Conservation (phyloP, 2,329 filamentous ascomycete genomes). For the Alternaria triticina region DNA sequence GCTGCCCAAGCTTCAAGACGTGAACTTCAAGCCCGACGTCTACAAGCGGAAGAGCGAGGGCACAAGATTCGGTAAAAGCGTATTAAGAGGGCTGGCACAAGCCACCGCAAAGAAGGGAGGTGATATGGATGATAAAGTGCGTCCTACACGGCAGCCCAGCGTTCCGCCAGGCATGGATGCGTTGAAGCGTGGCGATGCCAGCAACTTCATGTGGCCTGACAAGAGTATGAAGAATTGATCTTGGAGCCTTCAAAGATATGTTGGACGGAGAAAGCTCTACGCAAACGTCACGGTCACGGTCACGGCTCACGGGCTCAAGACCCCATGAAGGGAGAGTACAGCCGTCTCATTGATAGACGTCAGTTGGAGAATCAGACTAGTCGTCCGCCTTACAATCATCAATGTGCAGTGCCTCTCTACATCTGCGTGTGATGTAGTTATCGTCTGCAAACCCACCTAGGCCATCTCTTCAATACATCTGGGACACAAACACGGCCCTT, state of each 20-base stretch:
- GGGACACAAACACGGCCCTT: slow-evolving; percentile 13
- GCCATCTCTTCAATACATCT: slow-evolving; percentile 10
- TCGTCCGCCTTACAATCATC: not conserved
- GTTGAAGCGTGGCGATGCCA: not conserved
- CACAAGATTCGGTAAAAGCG: not conserved
- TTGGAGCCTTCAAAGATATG: not conserved
- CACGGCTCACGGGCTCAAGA: not conserved
- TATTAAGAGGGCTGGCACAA: not conserved
- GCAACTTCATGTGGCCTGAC: not conserved
- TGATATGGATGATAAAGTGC: not conserved
- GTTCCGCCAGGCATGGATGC: slow-evolving; percentile 1
- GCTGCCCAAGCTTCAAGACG: not conserved
- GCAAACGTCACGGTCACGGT: not conserved
- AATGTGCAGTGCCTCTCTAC: not conserved
- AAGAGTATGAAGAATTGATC: not conserved
- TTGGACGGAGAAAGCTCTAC: not conserved
- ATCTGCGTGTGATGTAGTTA: not conserved
- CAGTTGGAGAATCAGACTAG: not conserved
- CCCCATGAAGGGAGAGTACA: not conserved
- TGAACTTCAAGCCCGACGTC: not conserved
- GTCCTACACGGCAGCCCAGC: slow-evolving; percentile 4
- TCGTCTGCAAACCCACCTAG: not conserved
- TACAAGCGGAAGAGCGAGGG: not conserved
- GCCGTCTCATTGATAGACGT: not conserved
- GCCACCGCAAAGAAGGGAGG: not conserved